Evolutionary conservation across 495 filamentous ascomycete genomes (phyloP).

Genomic region (Penicillium herquei): DNA sequence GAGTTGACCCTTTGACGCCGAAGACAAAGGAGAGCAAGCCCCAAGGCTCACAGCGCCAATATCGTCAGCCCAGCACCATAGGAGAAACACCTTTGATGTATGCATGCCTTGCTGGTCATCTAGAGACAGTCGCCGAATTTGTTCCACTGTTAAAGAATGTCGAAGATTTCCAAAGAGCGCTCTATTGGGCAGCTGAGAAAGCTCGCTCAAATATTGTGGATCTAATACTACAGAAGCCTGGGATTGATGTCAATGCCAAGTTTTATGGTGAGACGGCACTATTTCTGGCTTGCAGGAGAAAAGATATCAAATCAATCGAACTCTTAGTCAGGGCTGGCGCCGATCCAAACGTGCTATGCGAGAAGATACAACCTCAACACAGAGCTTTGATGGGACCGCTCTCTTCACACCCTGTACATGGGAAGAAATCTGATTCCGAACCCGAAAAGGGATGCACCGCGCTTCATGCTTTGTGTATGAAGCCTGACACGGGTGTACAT

Average conservation of each 20-base stretch:
- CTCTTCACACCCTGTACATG: too few species aligned
- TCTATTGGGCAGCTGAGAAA: slow-evolving; percentile 1
- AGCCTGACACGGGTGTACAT: neutral
- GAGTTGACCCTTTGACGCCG: neutral
- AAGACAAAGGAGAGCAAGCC: neutral
- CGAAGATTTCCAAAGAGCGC: neutral
- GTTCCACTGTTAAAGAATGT: neutral
- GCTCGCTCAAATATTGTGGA: neutral
- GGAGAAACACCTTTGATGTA: neutral
- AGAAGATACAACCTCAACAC: too few species aligned
- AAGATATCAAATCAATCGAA: neutral
- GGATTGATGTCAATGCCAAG: slow-evolving; percentile 1
- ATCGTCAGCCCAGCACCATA: neutral
- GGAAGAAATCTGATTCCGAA: neutral
- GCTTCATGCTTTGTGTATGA: neutral
- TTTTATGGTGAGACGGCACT: neutral
- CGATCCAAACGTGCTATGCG: neutral
- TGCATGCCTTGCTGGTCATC: neutral
- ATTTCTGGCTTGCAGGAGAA: neutral
- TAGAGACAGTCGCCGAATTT: neutral
- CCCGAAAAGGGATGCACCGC: neutral
- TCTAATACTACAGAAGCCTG: neutral
- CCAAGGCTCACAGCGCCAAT: neutral
- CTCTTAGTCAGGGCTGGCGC: neutral
- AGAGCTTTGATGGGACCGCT: too few species aligned